Conservation (phyloP, 164 flowering plant genomes). For the Warburgia ugandensis region DNA sequence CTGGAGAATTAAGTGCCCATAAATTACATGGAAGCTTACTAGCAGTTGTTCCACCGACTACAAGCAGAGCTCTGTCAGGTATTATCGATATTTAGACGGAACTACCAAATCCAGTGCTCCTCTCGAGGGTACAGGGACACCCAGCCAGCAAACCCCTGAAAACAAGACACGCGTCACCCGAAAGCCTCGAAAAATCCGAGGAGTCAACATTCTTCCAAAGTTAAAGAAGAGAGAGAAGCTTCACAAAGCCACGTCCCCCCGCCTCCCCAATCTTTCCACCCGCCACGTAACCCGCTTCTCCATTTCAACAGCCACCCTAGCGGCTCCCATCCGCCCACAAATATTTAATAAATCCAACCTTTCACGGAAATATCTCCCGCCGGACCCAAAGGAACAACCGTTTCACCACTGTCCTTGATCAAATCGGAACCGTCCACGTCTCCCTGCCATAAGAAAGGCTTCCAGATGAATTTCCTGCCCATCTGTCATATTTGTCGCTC, state of each 20-base stretch:
- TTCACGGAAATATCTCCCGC: conserved; percentile 1
- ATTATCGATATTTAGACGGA: too few relatives aligned
- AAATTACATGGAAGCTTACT: too few relatives aligned
- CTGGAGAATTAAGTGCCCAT: too few relatives aligned
- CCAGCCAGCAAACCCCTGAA: too few relatives aligned
- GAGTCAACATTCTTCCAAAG: background rate
- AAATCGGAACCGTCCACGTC: conserved; percentile 8
- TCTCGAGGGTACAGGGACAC: too few relatives aligned
- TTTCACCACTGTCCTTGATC: too few relatives aligned
- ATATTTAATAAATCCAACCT: background rate
- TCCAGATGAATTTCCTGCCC: background rate
- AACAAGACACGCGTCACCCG: background rate
- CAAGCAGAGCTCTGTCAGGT: too few relatives aligned
- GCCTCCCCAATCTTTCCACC: background rate
- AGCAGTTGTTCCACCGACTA: too few relatives aligned
- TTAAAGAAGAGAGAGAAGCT: background rate
- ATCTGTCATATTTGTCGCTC: background rate
- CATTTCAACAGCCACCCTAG: too few relatives aligned
- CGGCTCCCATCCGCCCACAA: background rate
- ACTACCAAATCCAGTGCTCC: too few relatives aligned
- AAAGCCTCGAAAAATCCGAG: background rate
- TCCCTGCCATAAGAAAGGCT: background rate
- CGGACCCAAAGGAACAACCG: background rate
- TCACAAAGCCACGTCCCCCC: background rate
- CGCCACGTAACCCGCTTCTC: conserved; percentile 3